phyloP scores from a whole-genome alignment of 768 basidiomycete species.

The Boletus eberwhitei region DNA sequence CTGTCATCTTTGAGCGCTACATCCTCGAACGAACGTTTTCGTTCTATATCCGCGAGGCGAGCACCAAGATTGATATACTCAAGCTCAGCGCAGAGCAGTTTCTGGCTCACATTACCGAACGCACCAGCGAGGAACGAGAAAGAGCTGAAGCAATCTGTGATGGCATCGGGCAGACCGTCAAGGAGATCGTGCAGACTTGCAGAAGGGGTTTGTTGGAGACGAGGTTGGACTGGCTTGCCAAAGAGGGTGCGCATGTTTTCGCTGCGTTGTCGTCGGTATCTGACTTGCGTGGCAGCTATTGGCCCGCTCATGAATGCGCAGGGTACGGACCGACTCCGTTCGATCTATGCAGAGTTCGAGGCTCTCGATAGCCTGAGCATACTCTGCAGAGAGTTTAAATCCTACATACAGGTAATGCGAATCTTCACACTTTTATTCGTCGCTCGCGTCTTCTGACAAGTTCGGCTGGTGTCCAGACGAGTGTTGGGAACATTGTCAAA shows the following conservation, averaged over 20 bases:
- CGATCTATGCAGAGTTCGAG: conserved; percentile 60
- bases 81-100: conserved; percentile 45
- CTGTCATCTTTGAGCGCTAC: conserved; percentile 50
- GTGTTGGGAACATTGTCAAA: conserved; percentile 63
- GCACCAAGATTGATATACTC: conserved; percentile 32
- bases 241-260: conserved; percentile 36
- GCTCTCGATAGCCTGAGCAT: conserved; percentile 52
- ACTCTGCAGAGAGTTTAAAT: conserved; percentile 60
- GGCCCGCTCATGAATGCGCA: conserved; percentile 47
- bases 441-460: not conserved
- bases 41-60: conserved; percentile 56
- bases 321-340: conserved; percentile 41
- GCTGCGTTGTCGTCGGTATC: conserved; percentile 28
- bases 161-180: conserved; percentile 47
- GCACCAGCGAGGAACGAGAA: conserved; percentile 55
- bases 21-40: conserved; percentile 48
- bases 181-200: conserved; percentile 48
- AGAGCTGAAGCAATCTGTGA: conserved; percentile 49
- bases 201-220: conserved; percentile 49
- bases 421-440: not conserved
- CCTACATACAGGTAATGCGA: conserved; percentile 50
- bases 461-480: conserved; percentile 37
- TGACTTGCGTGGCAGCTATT: conserved; percentile 41
- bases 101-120: conserved; percentile 44
- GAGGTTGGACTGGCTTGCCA: conserved; percentile 43